Conservation (phyloP, 2,329 filamentous ascomycete genomes). For the Basipetospora chlamydospora region DNA sequence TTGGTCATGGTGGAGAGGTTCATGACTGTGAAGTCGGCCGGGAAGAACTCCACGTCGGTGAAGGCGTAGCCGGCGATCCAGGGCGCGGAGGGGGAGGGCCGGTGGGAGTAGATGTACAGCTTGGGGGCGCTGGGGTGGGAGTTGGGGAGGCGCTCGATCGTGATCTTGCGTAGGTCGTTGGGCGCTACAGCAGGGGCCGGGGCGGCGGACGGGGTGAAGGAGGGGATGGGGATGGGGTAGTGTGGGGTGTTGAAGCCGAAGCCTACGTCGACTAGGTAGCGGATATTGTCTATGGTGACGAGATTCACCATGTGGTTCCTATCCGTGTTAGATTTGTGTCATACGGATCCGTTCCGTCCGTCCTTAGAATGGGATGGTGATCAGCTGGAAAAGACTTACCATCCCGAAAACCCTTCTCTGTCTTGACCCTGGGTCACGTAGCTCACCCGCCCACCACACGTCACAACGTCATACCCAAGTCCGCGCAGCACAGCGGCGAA, state of each 20-base stretch:
- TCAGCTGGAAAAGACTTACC: slow-evolving; percentile 15
- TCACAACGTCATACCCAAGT: slow-evolving; percentile 34
- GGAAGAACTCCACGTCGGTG: slow-evolving; percentile 31
- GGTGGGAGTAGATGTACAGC: slow-evolving; percentile 24
- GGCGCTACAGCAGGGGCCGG: not conserved
- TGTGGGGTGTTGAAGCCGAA: slow-evolving; percentile 35
- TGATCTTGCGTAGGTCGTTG: slow-evolving; percentile 1
- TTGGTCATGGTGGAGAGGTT: slow-evolving; percentile 23
- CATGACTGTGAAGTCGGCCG: slow-evolving; percentile 31
- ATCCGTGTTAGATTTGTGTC: slow-evolving; percentile 17
- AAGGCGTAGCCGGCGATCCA: slow-evolving; percentile 38
- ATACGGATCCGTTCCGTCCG: slow-evolving; percentile 10
- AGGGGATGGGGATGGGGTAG: slow-evolving; percentile 17
- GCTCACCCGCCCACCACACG: slow-evolving; percentile 29
- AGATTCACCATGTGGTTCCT: slow-evolving; percentile 48
- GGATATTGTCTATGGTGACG: slow-evolving; percentile 32
- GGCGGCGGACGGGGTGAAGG: not conserved
- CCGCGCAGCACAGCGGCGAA: slow-evolving; percentile 32
- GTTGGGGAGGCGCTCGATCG: slow-evolving; percentile 1
- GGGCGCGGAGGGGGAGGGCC: slow-evolving; percentile 13
- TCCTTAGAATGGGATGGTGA: not conserved
- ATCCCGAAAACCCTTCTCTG: slow-evolving; percentile 11
- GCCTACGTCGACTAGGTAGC: slow-evolving; percentile 42
- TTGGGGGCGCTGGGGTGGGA: slow-evolving; percentile 12
- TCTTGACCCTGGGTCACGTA: slow-evolving; percentile 4